Percentiles rank a stretch among this genome's conserved stretches.
These are phyloP conservation scores for Bryoglossum gracile DNA, from an alignment of 495 filamentous ascomycete genomes.

Conservation along the genomic window DNA sequence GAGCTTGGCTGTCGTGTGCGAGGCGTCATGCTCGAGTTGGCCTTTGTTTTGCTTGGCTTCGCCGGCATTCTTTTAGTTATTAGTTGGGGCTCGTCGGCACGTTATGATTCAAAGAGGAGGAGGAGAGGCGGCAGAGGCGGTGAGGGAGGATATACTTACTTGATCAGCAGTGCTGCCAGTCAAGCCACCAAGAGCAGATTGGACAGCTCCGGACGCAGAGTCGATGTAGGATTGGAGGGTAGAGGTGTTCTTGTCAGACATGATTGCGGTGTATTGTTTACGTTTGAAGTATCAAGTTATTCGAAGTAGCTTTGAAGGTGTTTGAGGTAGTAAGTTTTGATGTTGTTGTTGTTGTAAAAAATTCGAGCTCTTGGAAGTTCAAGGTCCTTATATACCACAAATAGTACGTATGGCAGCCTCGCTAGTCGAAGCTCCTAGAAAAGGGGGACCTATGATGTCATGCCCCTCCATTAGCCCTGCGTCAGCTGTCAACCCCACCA, in stretches of 20 bases:
- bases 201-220: slow-evolving; percentile 63
- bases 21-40: slow-evolving; percentile 56
- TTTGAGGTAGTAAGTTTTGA: not conserved
- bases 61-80: slow-evolving; percentile 34
- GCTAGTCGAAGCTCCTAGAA: too few relatives aligned
- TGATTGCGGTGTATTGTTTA: slow-evolving; percentile 26
- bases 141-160: slow-evolving; percentile 31
- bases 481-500: too few relatives aligned
- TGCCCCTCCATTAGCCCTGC: too few relatives aligned
- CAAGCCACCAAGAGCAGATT: slow-evolving; percentile 61
- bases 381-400: too few relatives aligned
- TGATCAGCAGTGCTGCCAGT: slow-evolving; percentile 68
- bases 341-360: not conserved
- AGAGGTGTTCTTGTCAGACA: slow-evolving; percentile 67
- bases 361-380: too few relatives aligned
- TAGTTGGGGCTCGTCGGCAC: not conserved
- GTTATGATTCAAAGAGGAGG: not conserved
- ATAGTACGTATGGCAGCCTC: too few relatives aligned
- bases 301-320: not conserved
- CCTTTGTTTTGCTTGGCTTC: slow-evolving; percentile 53
- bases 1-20: slow-evolving; percentile 63
- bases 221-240: slow-evolving; percentile 78
- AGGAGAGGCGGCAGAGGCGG: not conserved
- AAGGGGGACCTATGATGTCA: too few relatives aligned
- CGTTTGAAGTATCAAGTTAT: too few relatives aligned